These are phyloP conservation scores for Fusarium sp. DNA, from an alignment of 2,329 filamentous ascomycete genomes.

Conservation along the genomic window DNA sequence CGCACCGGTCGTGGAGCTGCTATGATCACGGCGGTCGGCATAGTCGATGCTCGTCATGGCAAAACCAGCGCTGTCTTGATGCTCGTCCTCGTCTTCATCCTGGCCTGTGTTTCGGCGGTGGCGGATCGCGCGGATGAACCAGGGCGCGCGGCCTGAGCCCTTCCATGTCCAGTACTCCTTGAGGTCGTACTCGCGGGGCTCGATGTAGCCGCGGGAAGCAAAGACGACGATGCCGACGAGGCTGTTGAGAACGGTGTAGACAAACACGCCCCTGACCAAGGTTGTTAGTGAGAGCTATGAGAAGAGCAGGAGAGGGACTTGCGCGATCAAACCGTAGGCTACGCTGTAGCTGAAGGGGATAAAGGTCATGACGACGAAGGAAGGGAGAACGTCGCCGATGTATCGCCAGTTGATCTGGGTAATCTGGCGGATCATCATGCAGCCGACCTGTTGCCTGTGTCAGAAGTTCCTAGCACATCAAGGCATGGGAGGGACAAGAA, in stretches of 20 bases:
- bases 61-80: slow-evolving; percentile 15
- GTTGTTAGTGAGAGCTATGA: slow-evolving; percentile 11
- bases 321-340: slow-evolving; percentile 79
- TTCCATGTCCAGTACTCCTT: slow-evolving; percentile 67
- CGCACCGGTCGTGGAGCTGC: slow-evolving; percentile 22
- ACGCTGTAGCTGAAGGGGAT: slow-evolving; percentile 84
- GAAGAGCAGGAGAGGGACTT: slow-evolving; percentile 45
- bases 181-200: slow-evolving; percentile 62
- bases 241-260: slow-evolving; percentile 60
- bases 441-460: slow-evolving; percentile 65
- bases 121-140: slow-evolving; percentile 55
- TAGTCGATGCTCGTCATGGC: slow-evolving; percentile 24
- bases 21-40: slow-evolving; percentile 17
- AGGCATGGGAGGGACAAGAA: neutral
- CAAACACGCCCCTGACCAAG: slow-evolving; percentile 60
- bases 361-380: slow-evolving; percentile 77
- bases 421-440: slow-evolving; percentile 80
- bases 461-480: neutral
- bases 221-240: slow-evolving; percentile 57
- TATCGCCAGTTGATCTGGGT: slow-evolving; percentile 80
- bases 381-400: slow-evolving; percentile 77
- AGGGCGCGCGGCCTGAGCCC: slow-evolving; percentile 57
- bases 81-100: slow-evolving; percentile 16
- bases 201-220: slow-evolving; percentile 53
- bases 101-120: slow-evolving; percentile 10